Conservation (phyloP, 1,284 basidiomycete species). For the Cutaneotrichosporon cavernicola region DNA sequence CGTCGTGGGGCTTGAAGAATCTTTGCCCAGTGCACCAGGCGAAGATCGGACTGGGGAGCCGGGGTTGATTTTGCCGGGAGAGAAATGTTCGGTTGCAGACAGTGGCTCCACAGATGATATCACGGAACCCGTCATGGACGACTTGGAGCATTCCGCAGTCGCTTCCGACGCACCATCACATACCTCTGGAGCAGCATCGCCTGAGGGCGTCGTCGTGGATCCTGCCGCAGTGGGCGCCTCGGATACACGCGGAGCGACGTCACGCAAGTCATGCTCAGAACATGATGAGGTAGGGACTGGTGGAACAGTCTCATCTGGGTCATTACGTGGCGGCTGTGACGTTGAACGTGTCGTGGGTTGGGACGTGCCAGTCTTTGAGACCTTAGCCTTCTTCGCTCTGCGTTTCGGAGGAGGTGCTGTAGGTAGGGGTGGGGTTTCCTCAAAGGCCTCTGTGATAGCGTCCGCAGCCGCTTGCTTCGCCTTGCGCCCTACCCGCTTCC, state of each 20-base stretch:
- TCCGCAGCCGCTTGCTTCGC: constrained; percentile 16
- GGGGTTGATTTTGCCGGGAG: not conserved
- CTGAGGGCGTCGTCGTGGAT: not conserved
- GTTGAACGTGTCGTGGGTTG: not conserved
- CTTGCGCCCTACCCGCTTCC: constrained; percentile 27
- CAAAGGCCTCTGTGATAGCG: not conserved
- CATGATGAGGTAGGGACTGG: not conserved
- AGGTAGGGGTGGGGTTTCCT: not conserved
- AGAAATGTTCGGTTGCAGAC: not conserved
- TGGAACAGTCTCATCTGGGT: not conserved
- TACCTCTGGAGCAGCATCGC: not conserved
- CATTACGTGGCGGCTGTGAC: not conserved
- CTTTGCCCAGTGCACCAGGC: not conserved
- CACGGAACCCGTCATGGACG: not conserved
- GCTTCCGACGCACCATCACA: not conserved
- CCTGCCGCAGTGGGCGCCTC: not conserved
- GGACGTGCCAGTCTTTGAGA: not conserved
- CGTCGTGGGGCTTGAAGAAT: not conserved
- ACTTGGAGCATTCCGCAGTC: not conserved
- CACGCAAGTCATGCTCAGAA: not conserved
- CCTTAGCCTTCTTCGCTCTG: not conserved
- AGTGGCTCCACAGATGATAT: not conserved
- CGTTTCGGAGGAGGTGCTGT: not conserved
- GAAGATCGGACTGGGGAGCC: not conserved
- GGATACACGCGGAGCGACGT: not conserved